Base-by-base conservation (phyloP, 176 grass and related monocot species). In the Miscanthus lutarioriparius region DNA sequence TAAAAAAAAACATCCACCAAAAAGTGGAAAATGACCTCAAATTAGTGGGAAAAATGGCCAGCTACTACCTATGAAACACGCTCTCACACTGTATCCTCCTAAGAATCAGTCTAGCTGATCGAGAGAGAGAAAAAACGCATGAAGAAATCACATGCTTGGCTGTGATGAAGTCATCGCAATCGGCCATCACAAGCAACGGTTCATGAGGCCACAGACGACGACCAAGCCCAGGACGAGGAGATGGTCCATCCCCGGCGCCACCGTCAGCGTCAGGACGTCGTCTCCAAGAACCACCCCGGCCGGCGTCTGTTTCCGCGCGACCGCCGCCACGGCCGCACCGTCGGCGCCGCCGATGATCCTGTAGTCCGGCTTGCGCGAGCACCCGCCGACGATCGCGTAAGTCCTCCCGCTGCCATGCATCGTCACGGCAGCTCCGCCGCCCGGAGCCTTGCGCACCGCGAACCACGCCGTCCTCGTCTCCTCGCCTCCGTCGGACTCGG, bases 181-280 rank as follows among this genome's bases (percentile, higher is more conserved):
- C 10, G 43, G 40, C 19, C 11, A 16, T 82, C 73, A 86, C 84
- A 86, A 25, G 74, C 66, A 45, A 1, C 65, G 73, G 68, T 72
- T 91, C 64, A 94, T 89, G 8, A 97, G 95, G 78, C 86, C 92
- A 32, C 91, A 86, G 27, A 92, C 88, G 16, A 92, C 88, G 3
- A 97, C 75, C 62, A 94, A 27, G 13, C 92, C 90, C 58, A 94
- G 56, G 2, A 91, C 75, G 45, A 97, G 86, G 61, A 94, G 81
- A 40, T 91, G 90, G 79, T 97, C 84, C 48, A 27, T 83, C 30
- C 62, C 88, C 5, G 88, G 38, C 47, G 75, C 92, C 39, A 94
- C 84, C n/a, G 39, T 90, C 74, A 97, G 88, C 39, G 74, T 91
- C 72, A 94, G 38, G 2, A 97, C 95, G 82, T 97, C 95, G 35